These are phyloP conservation scores for Recurvomyces mirabilis DNA, from an alignment of 495 filamentous ascomycete genomes.

Conservation along the genomic window DNA sequence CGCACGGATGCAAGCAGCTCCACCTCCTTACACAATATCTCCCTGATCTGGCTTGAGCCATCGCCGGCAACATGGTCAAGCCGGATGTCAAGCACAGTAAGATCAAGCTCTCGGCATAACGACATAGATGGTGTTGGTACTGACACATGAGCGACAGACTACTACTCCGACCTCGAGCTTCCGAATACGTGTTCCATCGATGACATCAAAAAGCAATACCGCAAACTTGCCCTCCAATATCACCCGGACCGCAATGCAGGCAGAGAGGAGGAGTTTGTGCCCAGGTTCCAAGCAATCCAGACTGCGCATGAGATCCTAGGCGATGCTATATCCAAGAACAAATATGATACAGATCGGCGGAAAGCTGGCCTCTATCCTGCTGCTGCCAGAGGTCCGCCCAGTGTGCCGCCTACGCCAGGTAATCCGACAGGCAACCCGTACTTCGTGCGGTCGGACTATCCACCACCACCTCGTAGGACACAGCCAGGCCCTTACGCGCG, in stretches of 20 bases:
- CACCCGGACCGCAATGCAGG: slow-evolving; percentile 89
- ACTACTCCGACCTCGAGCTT: slow-evolving; percentile 76
- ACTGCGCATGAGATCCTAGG: slow-evolving; percentile 72
- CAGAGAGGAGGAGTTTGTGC: slow-evolving; percentile 60
- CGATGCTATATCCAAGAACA: slow-evolving; percentile 52
- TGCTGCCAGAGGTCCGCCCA: background rate
- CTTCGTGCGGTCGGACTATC: slow-evolving; percentile 16
- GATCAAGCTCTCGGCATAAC: background rate
- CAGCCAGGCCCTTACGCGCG: slow-evolving; percentile 20
- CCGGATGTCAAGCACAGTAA: slow-evolving; percentile 42
- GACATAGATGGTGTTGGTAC: background rate
- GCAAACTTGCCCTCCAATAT: slow-evolving; percentile 71
- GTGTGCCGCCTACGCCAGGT: background rate
- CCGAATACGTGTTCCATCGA: slow-evolving; percentile 47
- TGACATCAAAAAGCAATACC: slow-evolving; percentile 78
- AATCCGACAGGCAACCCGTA: slow-evolving; percentile 11
- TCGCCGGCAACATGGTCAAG: slow-evolving; percentile 50
- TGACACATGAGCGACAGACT: slow-evolving; percentile 43
- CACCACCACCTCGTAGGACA: slow-evolving; percentile 32
- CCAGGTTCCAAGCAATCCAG: slow-evolving; percentile 77
- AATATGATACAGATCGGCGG: slow-evolving; percentile 67
- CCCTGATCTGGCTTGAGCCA: background rate
- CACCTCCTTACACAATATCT: background rate
- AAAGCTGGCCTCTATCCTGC: slow-evolving; percentile 25
- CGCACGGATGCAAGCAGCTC: too few species aligned